A percentile compares a stretch with the other conserved stretches of the same genome.
phyloP scores from a whole-genome alignment of 192 early-diverging fungal species.

The Kappamyces sp. region DNA sequence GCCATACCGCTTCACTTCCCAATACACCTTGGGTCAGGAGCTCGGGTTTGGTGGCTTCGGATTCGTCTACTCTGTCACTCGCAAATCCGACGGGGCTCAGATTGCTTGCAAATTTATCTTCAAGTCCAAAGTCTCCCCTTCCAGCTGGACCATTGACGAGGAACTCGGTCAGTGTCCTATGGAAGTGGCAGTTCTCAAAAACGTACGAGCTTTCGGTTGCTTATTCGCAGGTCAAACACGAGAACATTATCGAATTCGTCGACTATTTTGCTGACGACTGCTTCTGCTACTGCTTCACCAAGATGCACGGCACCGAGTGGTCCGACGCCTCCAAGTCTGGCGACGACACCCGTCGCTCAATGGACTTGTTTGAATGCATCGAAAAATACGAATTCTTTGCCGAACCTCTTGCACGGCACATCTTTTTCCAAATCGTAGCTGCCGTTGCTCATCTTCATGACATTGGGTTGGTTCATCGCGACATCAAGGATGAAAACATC shows the following conservation, averaged over 20 bases:
- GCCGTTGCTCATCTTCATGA: conserved; percentile 39
- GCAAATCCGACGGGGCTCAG: conserved; percentile 17
- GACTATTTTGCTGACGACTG: conserved; percentile 40
- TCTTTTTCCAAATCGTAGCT: conserved; percentile 34
- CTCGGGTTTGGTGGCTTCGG: conserved; percentile 74
- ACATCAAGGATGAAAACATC: conserved; percentile 60
- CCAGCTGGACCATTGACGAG: conserved; percentile 30
- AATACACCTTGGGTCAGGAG: conserved; percentile 37
- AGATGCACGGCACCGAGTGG: conserved; percentile 44
- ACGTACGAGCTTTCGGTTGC: conserved; percentile 22
- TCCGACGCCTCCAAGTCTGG: background rate
- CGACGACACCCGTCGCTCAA: conserved; percentile 16
- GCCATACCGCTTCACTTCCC: background rate
- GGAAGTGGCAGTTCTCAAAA: conserved; percentile 42
- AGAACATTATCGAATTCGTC: conserved; percentile 36
- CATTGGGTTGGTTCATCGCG: conserved; percentile 43
- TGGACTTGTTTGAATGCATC: conserved; percentile 54
- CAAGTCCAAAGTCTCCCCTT: conserved; percentile 27
- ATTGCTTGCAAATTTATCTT: conserved; percentile 52
- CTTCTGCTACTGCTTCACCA: conserved; percentile 44
- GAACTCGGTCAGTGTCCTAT: conserved; percentile 32
- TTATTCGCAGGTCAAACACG: conserved; percentile 24
- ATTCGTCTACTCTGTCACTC: conserved; percentile 59
- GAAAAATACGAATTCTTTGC: conserved; percentile 35
- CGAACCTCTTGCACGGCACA: conserved; percentile 25